Evolutionary conservation across 192 early-diverging fungal species (phyloP).

Genomic region (Jimgerdemannia lactiflua): DNA sequence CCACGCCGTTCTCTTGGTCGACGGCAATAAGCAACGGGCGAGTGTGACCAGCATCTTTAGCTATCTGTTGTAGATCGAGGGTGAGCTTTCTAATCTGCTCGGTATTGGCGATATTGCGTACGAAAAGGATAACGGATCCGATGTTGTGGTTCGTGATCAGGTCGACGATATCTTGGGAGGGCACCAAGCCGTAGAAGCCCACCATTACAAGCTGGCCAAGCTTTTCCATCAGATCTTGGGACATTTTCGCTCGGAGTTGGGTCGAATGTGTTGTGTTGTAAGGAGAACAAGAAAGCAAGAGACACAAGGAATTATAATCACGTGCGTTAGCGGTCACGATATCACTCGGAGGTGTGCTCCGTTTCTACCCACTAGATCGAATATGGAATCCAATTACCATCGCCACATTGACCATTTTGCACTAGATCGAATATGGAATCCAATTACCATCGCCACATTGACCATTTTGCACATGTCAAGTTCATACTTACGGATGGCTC

Average conservation of each 20-base stretch:
- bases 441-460: too few species aligned
- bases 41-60: constrained; percentile 25
- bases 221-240: background rate
- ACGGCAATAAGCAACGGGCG: constrained; percentile 31
- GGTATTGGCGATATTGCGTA: constrained; percentile 28
- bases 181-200: constrained; percentile 27
- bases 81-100: constrained; percentile 25
- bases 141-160: constrained; percentile 31
- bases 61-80: constrained; percentile 19
- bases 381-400: too few species aligned
- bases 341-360: background rate
- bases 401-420: too few species aligned
- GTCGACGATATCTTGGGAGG: constrained; percentile 29
- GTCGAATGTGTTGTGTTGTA: background rate
- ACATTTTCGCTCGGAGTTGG: background rate
- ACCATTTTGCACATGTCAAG: too few species aligned
- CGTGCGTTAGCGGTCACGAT: background rate
- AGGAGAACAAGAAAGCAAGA: background rate
- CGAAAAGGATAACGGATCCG: constrained; percentile 34
- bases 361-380: background rate
- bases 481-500: too few species aligned
- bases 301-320: background rate
- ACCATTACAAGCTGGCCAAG: constrained; percentile 30
- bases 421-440: too few species aligned
- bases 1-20: constrained; percentile 40